Conservation (phyloP, 805 yeast genomes). For the Sporopachydermia lactativora region DNA sequence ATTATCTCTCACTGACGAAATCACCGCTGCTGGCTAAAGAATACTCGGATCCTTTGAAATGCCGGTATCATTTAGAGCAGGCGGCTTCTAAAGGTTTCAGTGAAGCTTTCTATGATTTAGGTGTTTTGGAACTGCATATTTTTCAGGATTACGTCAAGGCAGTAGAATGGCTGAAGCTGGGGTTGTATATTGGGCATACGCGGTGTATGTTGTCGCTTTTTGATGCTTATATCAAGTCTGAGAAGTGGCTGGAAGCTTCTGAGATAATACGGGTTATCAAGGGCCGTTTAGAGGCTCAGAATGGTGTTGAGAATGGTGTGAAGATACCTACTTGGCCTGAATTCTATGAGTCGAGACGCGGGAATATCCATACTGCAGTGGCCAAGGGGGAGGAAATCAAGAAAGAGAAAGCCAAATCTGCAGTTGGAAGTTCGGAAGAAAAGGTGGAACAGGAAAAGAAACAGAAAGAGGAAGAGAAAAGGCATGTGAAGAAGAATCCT, state of each 20-base stretch:
- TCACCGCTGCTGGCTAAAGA: slow-evolving; percentile 15
- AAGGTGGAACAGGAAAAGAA: background rate
- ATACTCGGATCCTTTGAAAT: slow-evolving; percentile 38
- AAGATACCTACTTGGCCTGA: background rate
- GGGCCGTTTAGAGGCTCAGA: background rate
- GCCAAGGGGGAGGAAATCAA: slow-evolving; percentile 1
- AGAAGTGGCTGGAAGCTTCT: background rate
- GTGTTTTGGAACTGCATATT: slow-evolving; percentile 59
- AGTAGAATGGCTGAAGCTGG: slow-evolving; percentile 63
- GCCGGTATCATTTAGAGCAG: slow-evolving; percentile 52
- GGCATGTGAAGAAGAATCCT: background rate
- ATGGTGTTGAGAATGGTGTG: background rate
- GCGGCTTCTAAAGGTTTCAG: slow-evolving; percentile 57
- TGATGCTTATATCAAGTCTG: background rate
- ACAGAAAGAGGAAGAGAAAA: slow-evolving; percentile 10
- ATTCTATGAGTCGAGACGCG: background rate
- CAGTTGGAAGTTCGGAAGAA: background rate
- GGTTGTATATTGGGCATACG: slow-evolving; percentile 46
- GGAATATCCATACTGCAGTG: background rate
- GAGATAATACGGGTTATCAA: background rate
- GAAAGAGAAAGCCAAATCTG: slow-evolving; percentile 9
- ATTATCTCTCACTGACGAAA: slow-evolving; percentile 52
- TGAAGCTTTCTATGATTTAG: slow-evolving; percentile 54
- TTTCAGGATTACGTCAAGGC: slow-evolving; percentile 41
- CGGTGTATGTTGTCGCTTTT: slow-evolving; percentile 19